A percentile compares a stretch with the other conserved stretches of the same genome.
These are phyloP conservation scores for Penicillium polonicum DNA, from an alignment of 2,329 filamentous ascomycete species.

Conservation along the genomic window DNA sequence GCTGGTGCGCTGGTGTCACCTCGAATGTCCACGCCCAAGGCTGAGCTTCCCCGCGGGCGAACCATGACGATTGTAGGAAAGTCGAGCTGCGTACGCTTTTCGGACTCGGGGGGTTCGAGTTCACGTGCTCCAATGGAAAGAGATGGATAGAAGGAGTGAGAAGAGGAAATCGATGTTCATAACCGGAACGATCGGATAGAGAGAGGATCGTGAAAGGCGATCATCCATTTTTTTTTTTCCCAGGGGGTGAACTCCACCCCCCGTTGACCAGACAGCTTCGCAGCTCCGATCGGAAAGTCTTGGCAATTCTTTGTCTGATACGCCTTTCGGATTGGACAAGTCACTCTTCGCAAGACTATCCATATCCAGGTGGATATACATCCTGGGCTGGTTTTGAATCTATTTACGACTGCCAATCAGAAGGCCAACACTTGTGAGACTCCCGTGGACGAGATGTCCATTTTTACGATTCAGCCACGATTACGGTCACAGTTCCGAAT, in stretches of 20 bases:
- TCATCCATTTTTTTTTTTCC: slow-evolving; percentile 5
- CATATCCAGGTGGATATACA: not conserved
- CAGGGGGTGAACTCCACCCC: slow-evolving; percentile 4
- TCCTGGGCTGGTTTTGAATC: not conserved
- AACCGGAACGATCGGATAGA: slow-evolving; percentile 5
- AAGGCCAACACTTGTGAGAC: not conserved
- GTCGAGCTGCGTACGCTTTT: not conserved
- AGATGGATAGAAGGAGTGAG: not conserved
- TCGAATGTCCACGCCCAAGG: slow-evolving; percentile 48
- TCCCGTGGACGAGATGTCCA: not conserved
- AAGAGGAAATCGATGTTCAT: not conserved
- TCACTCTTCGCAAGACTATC: not conserved
- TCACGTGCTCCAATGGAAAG: slow-evolving; percentile 3
- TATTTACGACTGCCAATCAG: not conserved
- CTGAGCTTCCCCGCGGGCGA: slow-evolving; percentile 45
- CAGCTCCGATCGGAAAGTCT: slow-evolving; percentile 7
- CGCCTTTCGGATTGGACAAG: not conserved
- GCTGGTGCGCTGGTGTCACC: slow-evolving; percentile 49
- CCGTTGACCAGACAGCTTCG: slow-evolving; percentile 1
- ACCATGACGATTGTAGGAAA: slow-evolving; percentile 29
- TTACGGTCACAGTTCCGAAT: not conserved
- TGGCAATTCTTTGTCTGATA: not conserved
- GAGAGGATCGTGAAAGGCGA: slow-evolving; percentile 4
- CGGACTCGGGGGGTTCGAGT: not conserved
- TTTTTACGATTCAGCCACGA: not conserved